Conservation (phyloP, 306 rosid genomes). For the Hylodesmum podocarpum region DNA sequence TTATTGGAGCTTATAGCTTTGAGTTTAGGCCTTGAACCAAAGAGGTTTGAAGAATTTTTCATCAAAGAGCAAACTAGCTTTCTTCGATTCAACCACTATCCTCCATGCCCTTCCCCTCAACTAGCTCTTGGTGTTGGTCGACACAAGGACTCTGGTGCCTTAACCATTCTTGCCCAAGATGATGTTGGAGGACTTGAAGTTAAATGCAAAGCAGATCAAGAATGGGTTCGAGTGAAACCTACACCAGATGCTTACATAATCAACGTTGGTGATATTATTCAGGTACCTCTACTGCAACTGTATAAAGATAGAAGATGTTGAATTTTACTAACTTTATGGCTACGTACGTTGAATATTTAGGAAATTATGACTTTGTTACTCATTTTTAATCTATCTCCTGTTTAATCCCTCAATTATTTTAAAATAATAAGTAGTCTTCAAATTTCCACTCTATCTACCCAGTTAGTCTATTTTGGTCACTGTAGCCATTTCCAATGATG, state of each 20-base stretch:
- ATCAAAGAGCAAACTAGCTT: constrained; percentile 51
- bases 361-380: no score
- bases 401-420: no score
- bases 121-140: constrained; percentile 64
- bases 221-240: constrained; percentile 62
- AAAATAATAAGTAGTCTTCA: no score
- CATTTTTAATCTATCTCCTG: no score
- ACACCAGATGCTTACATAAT: constrained; percentile 54
- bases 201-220: constrained; percentile 53
- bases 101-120: constrained; percentile 61
- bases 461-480: no score
- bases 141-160: constrained; percentile 55
- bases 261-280: constrained; percentile 61
- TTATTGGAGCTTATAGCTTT: constrained; percentile 55
- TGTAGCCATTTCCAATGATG: no score
- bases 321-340: no score
- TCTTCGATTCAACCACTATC: constrained; percentile 54
- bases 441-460: no score
- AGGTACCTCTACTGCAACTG: no score
- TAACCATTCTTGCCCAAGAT: constrained; percentile 66
- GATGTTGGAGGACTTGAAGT: constrained; percentile 69
- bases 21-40: constrained; percentile 56
- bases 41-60: constrained; percentile 47
- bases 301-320: no score
- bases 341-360: no score